Percentiles rank a stretch among this genome's conserved stretches.
Conservation (phyloP, 2,329 filamentous ascomycete genomes). For the Botryotinia convoluta region DNA sequence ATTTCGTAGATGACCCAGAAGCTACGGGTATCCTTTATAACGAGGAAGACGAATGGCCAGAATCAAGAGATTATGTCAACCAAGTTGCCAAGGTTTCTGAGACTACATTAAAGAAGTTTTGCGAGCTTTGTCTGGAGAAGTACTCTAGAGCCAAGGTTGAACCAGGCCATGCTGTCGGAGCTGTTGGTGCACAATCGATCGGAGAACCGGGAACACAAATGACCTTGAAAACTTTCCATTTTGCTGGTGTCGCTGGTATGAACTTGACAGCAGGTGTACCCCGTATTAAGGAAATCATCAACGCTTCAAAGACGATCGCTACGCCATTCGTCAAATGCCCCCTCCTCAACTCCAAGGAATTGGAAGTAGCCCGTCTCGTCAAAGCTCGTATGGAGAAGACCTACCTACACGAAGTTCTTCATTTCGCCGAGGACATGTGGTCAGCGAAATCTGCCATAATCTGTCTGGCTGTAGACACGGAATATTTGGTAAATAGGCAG, state of each 20-base stretch:
- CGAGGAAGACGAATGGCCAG: slow-evolving; percentile 34
- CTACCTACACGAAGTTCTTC: slow-evolving; percentile 76
- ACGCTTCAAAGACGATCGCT: slow-evolving; percentile 89
- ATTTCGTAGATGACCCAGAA: slow-evolving; percentile 42
- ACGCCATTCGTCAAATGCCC: slow-evolving; percentile 91
- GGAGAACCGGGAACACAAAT: slow-evolving; percentile 98
- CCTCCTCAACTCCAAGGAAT: slow-evolving; percentile 69
- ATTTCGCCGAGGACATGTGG: slow-evolving; percentile 86
- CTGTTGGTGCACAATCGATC: slow-evolving; percentile 95
- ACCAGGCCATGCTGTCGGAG: slow-evolving; percentile 92
- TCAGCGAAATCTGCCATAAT: slow-evolving; percentile 72
- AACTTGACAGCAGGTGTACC: slow-evolving; percentile 99
- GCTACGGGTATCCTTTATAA: slow-evolving; percentile 33
- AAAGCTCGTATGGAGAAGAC: slow-evolving; percentile 96
- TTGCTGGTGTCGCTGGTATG: slow-evolving; percentile 99
- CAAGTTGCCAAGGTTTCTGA: slow-evolving; percentile 78
- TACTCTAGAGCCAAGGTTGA: slow-evolving; percentile 90
- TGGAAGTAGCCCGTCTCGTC: slow-evolving; percentile 82
- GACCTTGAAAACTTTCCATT: slow-evolving; percentile 99
- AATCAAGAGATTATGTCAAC: slow-evolving; percentile 18
- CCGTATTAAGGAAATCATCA: slow-evolving; percentile 99
- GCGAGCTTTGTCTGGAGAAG: slow-evolving; percentile 80
- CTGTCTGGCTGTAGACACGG: slow-evolving; percentile 75
- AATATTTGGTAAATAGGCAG: slow-evolving; percentile 75
- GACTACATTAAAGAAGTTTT: slow-evolving; percentile 70